Percentiles rank a stretch among this genome's conserved stretches.
phyloP scores from a whole-genome alignment of 2,329 filamentous ascomycete species.

The Xylaria sp. region DNA sequence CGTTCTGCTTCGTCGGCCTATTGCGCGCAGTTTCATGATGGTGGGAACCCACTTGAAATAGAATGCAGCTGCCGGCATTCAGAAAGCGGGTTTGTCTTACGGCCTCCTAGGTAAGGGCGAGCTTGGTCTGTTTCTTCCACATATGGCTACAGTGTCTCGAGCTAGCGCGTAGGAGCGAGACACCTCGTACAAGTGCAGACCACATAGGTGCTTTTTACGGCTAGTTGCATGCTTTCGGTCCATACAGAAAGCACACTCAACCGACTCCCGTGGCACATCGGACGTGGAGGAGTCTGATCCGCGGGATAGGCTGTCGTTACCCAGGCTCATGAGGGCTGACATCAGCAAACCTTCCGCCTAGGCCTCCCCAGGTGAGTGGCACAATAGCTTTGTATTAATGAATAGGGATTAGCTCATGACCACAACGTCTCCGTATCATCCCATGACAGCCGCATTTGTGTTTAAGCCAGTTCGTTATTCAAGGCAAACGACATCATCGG shows the following conservation, averaged over 20 bases:
- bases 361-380: neutral
- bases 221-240: conserved; percentile 22
- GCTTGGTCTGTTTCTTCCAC: conserved; percentile 17
- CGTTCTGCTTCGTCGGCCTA: neutral
- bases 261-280: conserved; percentile 24
- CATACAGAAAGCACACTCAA: conserved; percentile 23
- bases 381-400: conserved; percentile 6
- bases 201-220: conserved; percentile 17
- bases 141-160: conserved; percentile 16
- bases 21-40: neutral
- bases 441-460: conserved; percentile 4
- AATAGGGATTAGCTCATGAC: neutral
- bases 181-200: conserved; percentile 15
- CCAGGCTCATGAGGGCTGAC: conserved; percentile 9
- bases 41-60: neutral
- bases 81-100: neutral
- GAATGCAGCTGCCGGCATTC: neutral
- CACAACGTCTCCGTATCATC: neutral
- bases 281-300: conserved; percentile 19
- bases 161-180: conserved; percentile 22
- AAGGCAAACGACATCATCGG: conserved; percentile 22
- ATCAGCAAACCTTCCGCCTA: conserved; percentile 15
- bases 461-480: conserved; percentile 4
- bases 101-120: neutral
- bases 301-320: conserved; percentile 17